Evolutionary conservation across 805 yeast species (phyloP), one percentile per base, ranked within the genome.

Genomic region (Suhomyces sp.): DNA sequence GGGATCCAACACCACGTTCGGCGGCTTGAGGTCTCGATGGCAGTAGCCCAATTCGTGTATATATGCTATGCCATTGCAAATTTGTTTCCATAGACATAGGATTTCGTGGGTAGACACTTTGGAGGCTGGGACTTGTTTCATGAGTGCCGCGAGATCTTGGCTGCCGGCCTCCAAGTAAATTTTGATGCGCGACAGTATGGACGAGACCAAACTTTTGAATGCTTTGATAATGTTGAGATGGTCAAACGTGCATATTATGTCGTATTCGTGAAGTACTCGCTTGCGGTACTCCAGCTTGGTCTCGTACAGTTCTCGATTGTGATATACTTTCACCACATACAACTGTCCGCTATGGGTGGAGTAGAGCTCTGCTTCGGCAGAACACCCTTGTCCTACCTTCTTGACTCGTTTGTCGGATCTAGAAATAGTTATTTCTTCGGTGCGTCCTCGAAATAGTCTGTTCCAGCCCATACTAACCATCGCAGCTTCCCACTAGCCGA

Each of bases 11-110:
- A 79, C 70, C 45, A 80, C 56, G 54, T 81, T 81, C 24, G 72
- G 79, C 21, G 76, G 65, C 61, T 81, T 81, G 48, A 81, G 58
- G 62, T 81, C 85, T 40, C 84, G 65, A 59, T 81, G 85, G 53
- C 78, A 73, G 13, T 78, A 56, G 21, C 64, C 62, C 2, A 49
- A 46, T 8, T 24, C 31, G 53, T 81, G 84, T 41, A 81, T 53
- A 57, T 70, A 73, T 1, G 44, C 15, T 3, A 81, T 57, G 0
- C 75, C 83, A 2, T 41, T 27, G 15, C 72, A 60, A 3, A 78
- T 50, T 59, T 81, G 84, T 49, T 66, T 68, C 73, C 77, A 76
- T 41, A 69, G 19, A n/a, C 50, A 47, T 7, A 33, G 31, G 8
- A 35, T 46, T 19, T 46, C 48, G 5, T 21, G 31, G 5, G 20